Conservation (phyloP, 2,329 filamentous ascomycete species). For the Atkinsonella texensis region DNA sequence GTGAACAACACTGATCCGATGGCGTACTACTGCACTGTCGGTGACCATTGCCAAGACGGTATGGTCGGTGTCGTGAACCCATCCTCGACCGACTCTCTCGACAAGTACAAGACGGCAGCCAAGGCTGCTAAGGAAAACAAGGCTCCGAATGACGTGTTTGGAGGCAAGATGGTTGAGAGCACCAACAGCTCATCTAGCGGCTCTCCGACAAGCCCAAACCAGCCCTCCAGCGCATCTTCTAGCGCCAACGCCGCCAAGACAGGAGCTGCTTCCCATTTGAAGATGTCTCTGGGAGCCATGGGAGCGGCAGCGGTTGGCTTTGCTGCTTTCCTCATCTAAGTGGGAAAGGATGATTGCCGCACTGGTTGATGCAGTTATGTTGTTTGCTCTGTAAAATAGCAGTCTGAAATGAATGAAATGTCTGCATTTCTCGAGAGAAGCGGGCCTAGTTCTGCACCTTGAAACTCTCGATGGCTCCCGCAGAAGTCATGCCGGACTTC, state of each 20-base stretch:
- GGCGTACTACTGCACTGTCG: conserved; percentile 18
- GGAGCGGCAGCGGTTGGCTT: conserved; percentile 1
- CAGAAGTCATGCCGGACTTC: no score
- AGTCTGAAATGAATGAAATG: no score
- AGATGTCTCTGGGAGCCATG: conserved; percentile 1
- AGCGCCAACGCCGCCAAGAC: neutral
- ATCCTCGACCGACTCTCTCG: conserved; percentile 11
- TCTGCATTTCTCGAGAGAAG: no score
- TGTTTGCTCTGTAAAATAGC: neutral
- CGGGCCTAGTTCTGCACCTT: no score
- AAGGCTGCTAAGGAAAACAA: conserved; percentile 4
- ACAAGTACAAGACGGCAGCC: conserved; percentile 8
- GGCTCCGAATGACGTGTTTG: conserved; percentile 7
- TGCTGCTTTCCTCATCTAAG: conserved; percentile 4
- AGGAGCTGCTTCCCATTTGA: conserved; percentile 1
- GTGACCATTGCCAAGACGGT: conserved; percentile 17
- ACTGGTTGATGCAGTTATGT: neutral
- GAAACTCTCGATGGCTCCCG: no score
- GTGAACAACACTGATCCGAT: conserved; percentile 19
- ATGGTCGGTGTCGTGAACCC: conserved; percentile 21
- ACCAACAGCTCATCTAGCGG: neutral
- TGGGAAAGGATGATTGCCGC: neutral
- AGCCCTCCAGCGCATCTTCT: neutral
- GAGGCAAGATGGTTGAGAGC: conserved; percentile 7
- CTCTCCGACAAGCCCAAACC: neutral